A percentile compares a stretch with the other conserved stretches of the same genome.
Evolutionary conservation across 805 yeast genomes (phyloP).

Genomic region (Cyberlindnera petersonii): DNA sequence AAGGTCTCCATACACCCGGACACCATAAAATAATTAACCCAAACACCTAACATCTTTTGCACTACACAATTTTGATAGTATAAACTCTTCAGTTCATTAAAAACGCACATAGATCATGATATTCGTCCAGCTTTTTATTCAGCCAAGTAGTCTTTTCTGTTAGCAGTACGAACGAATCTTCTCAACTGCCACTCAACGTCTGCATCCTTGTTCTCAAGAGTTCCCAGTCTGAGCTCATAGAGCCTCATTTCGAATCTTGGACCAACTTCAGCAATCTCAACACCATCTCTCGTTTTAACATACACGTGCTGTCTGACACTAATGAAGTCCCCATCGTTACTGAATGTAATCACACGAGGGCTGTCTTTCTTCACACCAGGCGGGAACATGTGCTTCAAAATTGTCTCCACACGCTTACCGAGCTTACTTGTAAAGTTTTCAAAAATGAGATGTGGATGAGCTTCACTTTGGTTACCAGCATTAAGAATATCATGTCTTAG

Average conservation of each 20-base stretch:
- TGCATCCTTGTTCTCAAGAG: constrained; percentile 91
- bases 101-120: background rate
- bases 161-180: constrained; percentile 92
- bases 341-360: constrained; percentile 88
- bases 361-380: constrained; percentile 93
- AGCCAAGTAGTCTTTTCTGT: constrained; percentile 79
- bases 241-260: constrained; percentile 98
- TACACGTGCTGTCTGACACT: constrained; percentile 94
- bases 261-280: constrained; percentile 93
- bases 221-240: constrained; percentile 83
- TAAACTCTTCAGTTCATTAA: constrained; percentile 1
- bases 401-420: constrained; percentile 77
- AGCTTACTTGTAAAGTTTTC: constrained; percentile 80
- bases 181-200: constrained; percentile 97
- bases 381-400: constrained; percentile 87
- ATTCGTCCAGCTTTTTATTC: constrained; percentile 15
- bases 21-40: background rate
- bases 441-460: constrained; percentile 89
- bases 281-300: constrained; percentile 82
- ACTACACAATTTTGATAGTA: too few relatives aligned
- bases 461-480: constrained; percentile 85
- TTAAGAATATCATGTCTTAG: constrained; percentile 87
- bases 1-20: background rate
- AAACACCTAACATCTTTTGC: background rate
- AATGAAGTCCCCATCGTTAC: constrained; percentile 86